phyloP scores from a whole-genome alignment of 169 alveolate genomes.

The Cystoisospora suis region DNA sequence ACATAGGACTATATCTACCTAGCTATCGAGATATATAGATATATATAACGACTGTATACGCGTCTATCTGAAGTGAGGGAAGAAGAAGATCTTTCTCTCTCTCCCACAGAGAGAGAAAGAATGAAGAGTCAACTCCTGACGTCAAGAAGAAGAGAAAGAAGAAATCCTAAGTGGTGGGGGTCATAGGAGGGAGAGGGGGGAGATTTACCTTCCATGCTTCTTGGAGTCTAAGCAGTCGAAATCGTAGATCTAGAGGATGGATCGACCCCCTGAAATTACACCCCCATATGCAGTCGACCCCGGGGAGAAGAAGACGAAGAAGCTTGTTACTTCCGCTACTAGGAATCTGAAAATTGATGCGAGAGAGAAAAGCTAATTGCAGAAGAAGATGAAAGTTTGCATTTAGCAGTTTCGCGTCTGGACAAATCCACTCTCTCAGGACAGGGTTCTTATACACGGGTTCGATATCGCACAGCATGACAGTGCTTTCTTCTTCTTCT shows the following conservation, averaged over 20 bases:
- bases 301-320: slow-evolving; percentile 39
- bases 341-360: slow-evolving; percentile 51
- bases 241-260: slow-evolving; percentile 64
- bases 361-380: slow-evolving; percentile 54
- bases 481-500: too few relatives aligned
- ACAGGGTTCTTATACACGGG: slow-evolving; percentile 21
- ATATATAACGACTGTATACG: background rate
- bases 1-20: too few relatives aligned
- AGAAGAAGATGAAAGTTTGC: slow-evolving; percentile 44
- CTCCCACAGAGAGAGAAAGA: too few relatives aligned
- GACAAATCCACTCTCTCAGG: slow-evolving; percentile 32
- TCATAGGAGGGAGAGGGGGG: too few relatives aligned
- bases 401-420: slow-evolving; percentile 52
- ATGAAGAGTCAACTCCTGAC: too few relatives aligned
- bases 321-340: slow-evolving; percentile 61
- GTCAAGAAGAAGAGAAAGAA: background rate
- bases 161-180: background rate
- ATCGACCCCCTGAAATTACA: background rate
- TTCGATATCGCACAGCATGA: background rate
- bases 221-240: slow-evolving; percentile 50
- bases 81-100: too few relatives aligned
- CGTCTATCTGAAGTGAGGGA: background rate
- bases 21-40: background rate
- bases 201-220: slow-evolving; percentile 52
- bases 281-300: slow-evolving; percentile 37